Conservation (phyloP, 208 protist genomes). For the Wallacemonas sp. region DNA sequence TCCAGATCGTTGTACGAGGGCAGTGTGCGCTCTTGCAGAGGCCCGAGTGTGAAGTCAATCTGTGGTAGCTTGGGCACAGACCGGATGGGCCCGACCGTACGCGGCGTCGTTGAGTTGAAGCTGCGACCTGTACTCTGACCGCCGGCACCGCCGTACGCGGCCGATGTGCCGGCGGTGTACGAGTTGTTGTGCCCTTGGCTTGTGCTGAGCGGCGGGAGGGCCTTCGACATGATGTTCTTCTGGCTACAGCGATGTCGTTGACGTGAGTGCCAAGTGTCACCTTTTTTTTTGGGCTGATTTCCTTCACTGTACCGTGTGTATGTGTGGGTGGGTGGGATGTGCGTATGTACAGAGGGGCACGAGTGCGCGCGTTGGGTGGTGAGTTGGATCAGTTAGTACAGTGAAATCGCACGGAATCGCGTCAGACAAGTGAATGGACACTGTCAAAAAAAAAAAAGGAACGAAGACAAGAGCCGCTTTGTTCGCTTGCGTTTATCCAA, state of each 20-base stretch:
- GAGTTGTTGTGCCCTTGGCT: constrained; percentile 15
- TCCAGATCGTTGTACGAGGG: constrained; percentile 85
- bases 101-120: constrained; percentile 1
- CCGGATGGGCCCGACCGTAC: constrained; percentile 3
- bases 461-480: too few relatives aligned
- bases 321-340: too few relatives aligned
- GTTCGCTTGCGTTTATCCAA: too few relatives aligned
- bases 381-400: too few relatives aligned
- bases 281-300: background rate
- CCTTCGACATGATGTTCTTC: constrained; percentile 32
- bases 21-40: constrained; percentile 58
- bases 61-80: constrained; percentile 35
- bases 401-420: too few relatives aligned
- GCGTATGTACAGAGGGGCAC: too few relatives aligned
- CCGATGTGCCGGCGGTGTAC: constrained; percentile 13
- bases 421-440: too few relatives aligned
- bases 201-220: constrained; percentile 34
- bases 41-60: constrained; percentile 73
- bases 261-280: background rate
- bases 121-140: constrained; percentile 11
- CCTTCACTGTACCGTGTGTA: too few relatives aligned
- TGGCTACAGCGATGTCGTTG: too few relatives aligned
- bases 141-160: background rate
- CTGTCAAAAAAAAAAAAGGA: too few relatives aligned
- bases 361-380: too few relatives aligned